Base-by-base conservation (phyloP, 2,329 filamentous ascomycete genomes). In the Diaporthe sp. region DNA sequence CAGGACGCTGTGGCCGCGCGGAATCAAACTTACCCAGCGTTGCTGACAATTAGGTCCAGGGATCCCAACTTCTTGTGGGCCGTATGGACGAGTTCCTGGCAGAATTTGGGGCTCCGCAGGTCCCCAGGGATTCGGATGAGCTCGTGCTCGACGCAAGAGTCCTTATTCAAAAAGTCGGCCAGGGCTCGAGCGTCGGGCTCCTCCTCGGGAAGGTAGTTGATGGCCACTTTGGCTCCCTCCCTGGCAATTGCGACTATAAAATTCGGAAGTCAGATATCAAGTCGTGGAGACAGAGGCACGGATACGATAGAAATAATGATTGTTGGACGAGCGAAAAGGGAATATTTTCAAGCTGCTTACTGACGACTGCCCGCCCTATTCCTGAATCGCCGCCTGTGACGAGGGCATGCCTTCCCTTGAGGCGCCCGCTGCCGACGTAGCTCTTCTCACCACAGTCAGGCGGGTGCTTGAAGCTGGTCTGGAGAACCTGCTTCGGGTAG, bases 171-270 rank as follows among this genome's bases (percentile, higher is more conserved):
- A 32, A 66, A 51, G 0, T 51, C 30, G 10, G 30, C 44, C 6
- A 66, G 15, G n/a, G 47, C 63, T 10, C 35, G 7, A 2, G 63
- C 63, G 10, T 66, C 63, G 4, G 32, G 32, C 63, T 51, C 63
- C 32, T 66, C 63, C 25, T 66, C 63, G 10, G 63, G 63, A 6
- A 66, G 63, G 44, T 66, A 66, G 15, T 66, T 66, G 9, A 66
- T 66, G 22, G 63, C 63, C 8, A 66, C 63, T 8, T 53, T 66
- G 63, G 44, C 63, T 2, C 63, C 63, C 32, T 66, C 63, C 9
- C 63, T 32, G 2, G 63, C 63, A 10, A 66, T 8, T 25, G 63
- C 44, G 32, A 66, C 39, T 65, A 2, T 32, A n/a, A 5, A 25
- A n/a, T 8, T 4, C 6, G 6, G 27, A 2, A 15, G 15, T 65